A percentile compares a stretch with the other conserved stretches of the same genome.
Conservation (phyloP, 2,329 filamentous ascomycete species). For the Aureobasidium sp. region DNA sequence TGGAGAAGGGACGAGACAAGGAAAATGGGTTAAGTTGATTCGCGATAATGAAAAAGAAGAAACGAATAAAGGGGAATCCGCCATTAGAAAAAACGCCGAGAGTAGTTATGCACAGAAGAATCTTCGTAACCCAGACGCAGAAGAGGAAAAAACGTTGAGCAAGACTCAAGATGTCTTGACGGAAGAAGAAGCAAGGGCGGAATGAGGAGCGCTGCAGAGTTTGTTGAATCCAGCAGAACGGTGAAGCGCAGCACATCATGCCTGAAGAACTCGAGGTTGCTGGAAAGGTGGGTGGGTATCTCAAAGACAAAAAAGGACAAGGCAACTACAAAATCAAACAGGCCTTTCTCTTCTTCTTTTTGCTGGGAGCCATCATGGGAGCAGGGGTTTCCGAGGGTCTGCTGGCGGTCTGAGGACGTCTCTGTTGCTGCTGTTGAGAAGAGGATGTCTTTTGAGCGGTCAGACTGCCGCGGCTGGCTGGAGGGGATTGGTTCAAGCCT, state of each 20-base stretch:
- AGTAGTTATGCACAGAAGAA: conserved; percentile 7
- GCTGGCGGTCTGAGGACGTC: conserved; percentile 29
- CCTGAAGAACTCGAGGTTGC: too few species aligned
- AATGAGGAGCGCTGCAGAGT: not conserved
- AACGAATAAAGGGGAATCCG: not conserved
- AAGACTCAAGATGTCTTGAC: not conserved
- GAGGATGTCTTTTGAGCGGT: conserved; percentile 32
- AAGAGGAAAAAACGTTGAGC: not conserved
- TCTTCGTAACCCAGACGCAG: not conserved
- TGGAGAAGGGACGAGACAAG: conserved; percentile 71
- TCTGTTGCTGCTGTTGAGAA: conserved; percentile 25
- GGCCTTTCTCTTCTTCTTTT: conserved; percentile 77
- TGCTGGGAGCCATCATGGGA: conserved; percentile 26
- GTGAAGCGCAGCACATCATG: too few species aligned
- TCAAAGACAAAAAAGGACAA: not conserved
- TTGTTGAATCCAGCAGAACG: not conserved
- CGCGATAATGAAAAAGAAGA: not conserved
- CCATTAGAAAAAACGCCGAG: conserved; percentile 3
- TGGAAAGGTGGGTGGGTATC: not conserved
- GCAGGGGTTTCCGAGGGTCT: conserved; percentile 25
- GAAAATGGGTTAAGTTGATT: conserved; percentile 41
- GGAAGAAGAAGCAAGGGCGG: not conserved
- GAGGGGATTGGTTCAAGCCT: conserved; percentile 21
- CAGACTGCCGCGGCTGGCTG: conserved; percentile 33
- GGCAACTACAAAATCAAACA: conserved; percentile 62